A percentile compares a stretch with the other conserved stretches of the same genome.
Evolutionary conservation across 192 early-diverging fungal species (phyloP).

Genomic region (Backusella parvicylindrica): DNA sequence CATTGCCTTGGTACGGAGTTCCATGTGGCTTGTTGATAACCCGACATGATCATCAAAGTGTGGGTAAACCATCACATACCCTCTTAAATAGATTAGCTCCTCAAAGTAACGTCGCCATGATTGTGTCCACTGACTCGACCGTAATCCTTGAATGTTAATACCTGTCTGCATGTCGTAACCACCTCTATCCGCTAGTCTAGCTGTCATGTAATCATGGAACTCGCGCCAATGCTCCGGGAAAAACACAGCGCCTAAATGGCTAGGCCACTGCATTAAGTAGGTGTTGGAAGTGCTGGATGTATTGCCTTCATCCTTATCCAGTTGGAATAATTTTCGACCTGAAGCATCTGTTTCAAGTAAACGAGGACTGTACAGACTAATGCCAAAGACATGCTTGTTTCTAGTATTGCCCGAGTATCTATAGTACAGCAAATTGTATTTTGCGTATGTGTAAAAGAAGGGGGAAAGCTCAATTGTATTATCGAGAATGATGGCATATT

Average conservation of each 20-base stretch:
- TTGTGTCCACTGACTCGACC: constrained; percentile 52
- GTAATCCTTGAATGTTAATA: constrained; percentile 41
- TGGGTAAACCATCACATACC: constrained; percentile 58
- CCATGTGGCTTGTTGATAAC: constrained; percentile 55
- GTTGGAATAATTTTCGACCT: constrained; percentile 42
- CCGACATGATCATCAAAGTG: constrained; percentile 47
- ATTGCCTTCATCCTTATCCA: constrained; percentile 30
- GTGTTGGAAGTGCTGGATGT: constrained; percentile 27
- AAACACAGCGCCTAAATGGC: constrained; percentile 52
- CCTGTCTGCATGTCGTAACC: constrained; percentile 36
- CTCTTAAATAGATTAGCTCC: constrained; percentile 56
- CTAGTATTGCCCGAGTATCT: constrained; percentile 30
- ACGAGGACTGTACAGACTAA: constrained; percentile 53
- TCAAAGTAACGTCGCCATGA: constrained; percentile 58
- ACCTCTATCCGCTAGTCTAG: constrained; percentile 39
- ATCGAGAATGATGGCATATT: constrained; percentile 52
- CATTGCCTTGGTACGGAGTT: constrained; percentile 38
- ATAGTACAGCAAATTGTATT: constrained; percentile 50
- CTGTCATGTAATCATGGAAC: constrained; percentile 55
- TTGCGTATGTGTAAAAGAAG: constrained; percentile 51
- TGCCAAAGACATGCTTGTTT: constrained; percentile 37
- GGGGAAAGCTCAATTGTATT: constrained; percentile 56
- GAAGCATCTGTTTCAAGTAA: constrained; percentile 41
- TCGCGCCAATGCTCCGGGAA: constrained; percentile 62
- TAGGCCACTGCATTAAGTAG: constrained; percentile 49